Evolutionary conservation across 2,329 filamentous ascomycete species (phyloP).

Genomic region (Tolypocladium tropicale): DNA sequence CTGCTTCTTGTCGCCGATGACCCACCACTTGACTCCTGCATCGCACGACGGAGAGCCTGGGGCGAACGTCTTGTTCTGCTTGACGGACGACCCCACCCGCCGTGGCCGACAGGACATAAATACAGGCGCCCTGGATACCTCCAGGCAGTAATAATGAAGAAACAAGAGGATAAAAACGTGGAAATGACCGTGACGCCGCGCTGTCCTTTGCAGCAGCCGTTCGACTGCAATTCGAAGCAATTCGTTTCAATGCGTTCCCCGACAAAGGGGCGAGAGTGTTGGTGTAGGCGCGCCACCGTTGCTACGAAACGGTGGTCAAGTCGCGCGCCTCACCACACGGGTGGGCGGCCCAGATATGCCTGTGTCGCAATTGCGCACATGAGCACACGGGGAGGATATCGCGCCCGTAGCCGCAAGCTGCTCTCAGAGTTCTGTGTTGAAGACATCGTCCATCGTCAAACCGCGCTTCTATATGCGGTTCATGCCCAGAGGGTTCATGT

Average conservation of each 20-base stretch:
- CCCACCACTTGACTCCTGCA: neutral
- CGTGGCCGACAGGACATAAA: neutral
- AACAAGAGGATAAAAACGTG: neutral
- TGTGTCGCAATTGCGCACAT: neutral
- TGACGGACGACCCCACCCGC: neutral
- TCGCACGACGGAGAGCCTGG: neutral
- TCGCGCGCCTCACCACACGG: neutral
- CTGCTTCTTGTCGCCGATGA: neutral
- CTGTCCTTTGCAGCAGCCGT: constrained; percentile 4
- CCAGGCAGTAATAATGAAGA: neutral
- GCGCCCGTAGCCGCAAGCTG: neutral
- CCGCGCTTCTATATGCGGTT: constrained; percentile 34
- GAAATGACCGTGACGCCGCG: constrained; percentile 9
- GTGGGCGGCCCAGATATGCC: neutral
- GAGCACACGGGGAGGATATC: neutral
- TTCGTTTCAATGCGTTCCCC: neutral
- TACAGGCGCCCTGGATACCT: neutral
- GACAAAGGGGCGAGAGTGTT: constrained; percentile 1
- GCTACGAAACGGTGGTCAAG: neutral
- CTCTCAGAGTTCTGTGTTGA: neutral
- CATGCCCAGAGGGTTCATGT: constrained; percentile 46
- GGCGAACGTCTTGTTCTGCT: neutral
- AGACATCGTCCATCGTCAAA: neutral
- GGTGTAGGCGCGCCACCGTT: neutral
- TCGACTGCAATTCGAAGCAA: neutral